phyloP scores from a whole-genome alignment of 148 eudicot species.

The Cornus controversa region DNA sequence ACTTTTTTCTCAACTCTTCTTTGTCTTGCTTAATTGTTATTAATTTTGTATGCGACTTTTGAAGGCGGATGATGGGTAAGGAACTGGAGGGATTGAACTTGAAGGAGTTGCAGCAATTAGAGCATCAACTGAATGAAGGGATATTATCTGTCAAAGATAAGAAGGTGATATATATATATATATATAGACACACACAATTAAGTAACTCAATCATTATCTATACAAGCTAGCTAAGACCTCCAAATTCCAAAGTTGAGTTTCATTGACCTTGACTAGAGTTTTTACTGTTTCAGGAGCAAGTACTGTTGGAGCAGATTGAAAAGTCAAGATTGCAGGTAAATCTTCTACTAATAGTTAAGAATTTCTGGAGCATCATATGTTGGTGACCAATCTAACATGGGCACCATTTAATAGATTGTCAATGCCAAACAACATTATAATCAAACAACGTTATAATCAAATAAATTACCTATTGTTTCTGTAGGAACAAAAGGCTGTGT shows the following conservation, averaged over 20 bases:
- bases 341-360: neutral
- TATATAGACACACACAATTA: neutral
- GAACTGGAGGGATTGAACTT: slow-evolving; percentile 38
- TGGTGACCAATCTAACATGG: neutral
- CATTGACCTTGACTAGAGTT: no score
- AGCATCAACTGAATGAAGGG: slow-evolving; percentile 42
- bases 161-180: slow-evolving; percentile 19
- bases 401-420: neutral
- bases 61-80: slow-evolving; percentile 43
- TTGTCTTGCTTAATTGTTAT: neutral
- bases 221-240: no score
- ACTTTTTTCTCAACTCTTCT: neutral
- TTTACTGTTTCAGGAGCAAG: slow-evolving; percentile 34
- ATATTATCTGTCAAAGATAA: slow-evolving; percentile 38
- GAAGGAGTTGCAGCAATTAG: slow-evolving; percentile 43
- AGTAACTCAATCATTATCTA: no score
- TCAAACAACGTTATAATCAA: no score
- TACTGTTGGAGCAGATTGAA: slow-evolving; percentile 42
- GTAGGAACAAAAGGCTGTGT: slow-evolving; percentile 46
- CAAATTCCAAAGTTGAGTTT: no score
- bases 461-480: neutral
- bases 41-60: neutral
- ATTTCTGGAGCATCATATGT: neutral
- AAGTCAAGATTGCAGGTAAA: slow-evolving; percentile 38
- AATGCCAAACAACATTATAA: neutral